Conservation (phyloP, 306 rosid genomes). For the Inga laurina region DNA sequence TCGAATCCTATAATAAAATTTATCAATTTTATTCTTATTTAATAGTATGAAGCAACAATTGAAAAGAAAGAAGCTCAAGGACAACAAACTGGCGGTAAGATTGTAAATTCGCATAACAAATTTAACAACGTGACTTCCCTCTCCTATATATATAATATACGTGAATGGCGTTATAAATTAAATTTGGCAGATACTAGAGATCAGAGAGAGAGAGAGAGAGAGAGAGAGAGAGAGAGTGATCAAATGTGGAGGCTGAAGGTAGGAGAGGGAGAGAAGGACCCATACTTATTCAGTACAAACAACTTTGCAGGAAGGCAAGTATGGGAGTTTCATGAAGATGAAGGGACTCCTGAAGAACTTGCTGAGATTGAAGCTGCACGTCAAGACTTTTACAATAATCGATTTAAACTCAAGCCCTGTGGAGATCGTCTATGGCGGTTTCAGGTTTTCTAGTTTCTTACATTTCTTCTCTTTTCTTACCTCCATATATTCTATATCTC, state of each 20-base stretch:
- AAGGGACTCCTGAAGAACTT: slow-evolving; percentile 40
- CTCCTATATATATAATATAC: background rate
- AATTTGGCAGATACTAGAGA: background rate
- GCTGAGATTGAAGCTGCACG: slow-evolving; percentile 54
- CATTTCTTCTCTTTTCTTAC: background rate
- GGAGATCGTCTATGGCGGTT: slow-evolving; percentile 58
- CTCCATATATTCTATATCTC: background rate
- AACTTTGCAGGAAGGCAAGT: slow-evolving; percentile 51
- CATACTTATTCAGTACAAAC: slow-evolving; percentile 52
- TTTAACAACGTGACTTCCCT: too few relatives aligned
- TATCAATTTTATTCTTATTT: too few relatives aligned
- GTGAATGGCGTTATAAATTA: background rate
- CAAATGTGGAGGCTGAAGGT: slow-evolving; percentile 62
- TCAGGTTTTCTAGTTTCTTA: slow-evolving; percentile 32
- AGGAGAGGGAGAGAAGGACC: slow-evolving; percentile 48
- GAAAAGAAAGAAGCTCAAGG: too few relatives aligned
- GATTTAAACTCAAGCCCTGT: slow-evolving; percentile 45
- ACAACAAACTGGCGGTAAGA: too few relatives aligned
- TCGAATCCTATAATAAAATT: too few relatives aligned
- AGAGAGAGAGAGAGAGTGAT: background rate
- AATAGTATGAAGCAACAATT: too few relatives aligned
- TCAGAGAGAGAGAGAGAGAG: background rate
- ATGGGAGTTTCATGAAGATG: slow-evolving; percentile 56
- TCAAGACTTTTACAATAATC: slow-evolving; percentile 41
- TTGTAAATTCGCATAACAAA: too few relatives aligned